phyloP scores from a whole-genome alignment of 2,329 filamentous ascomycete genomes.

The Aspergillus ibericus region DNA sequence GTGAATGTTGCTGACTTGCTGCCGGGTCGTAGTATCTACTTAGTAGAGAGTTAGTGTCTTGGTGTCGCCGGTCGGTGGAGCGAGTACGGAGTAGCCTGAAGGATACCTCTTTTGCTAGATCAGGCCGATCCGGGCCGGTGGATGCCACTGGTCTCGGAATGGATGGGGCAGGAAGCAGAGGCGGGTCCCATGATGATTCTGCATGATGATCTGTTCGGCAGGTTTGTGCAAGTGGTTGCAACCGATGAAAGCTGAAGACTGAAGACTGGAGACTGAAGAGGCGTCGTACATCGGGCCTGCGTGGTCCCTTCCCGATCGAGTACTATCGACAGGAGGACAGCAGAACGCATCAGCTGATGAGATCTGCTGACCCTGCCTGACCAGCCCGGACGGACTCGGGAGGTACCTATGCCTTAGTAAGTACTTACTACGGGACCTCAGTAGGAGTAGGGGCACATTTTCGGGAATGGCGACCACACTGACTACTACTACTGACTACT shows the following conservation, averaged over 20 bases:
- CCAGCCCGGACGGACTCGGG: no score
- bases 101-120: neutral
- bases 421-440: no score
- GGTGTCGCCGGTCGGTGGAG: neutral
- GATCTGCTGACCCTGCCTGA: neutral
- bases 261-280: neutral
- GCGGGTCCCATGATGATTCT: constrained; percentile 15
- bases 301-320: neutral
- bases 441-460: no score
- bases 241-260: neutral
- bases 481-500: no score
- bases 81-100: neutral
- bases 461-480: no score
- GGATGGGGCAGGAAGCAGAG: no score
- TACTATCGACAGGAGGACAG: neutral
- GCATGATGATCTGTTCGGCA: constrained; percentile 17
- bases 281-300: neutral
- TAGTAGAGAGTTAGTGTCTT: neutral
- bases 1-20: neutral
- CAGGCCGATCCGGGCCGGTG: neutral
- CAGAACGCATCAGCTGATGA: neutral
- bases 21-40: no score
- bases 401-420: no score
- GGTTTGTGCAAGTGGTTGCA: neutral
- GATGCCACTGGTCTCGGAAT: neutral